Conservation (phyloP, 148 eudicot genomes). For the Mesembryanthemum crystallinum region DNA sequence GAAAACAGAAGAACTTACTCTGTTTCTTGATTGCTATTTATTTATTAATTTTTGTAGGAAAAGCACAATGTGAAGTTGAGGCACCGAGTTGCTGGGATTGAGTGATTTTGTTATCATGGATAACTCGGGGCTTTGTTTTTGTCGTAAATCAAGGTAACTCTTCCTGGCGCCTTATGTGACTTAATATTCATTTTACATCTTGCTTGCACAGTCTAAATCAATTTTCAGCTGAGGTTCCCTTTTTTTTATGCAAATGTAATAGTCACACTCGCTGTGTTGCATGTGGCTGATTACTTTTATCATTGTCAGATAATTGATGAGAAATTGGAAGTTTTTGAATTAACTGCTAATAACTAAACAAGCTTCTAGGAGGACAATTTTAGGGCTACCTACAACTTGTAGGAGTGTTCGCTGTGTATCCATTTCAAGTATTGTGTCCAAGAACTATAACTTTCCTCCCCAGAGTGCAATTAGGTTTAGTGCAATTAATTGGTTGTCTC, state of each 20-base stretch:
- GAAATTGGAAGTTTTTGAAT: neutral
- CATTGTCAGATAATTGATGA: neutral
- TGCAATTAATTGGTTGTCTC: neutral
- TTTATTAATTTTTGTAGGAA: conserved; percentile 39
- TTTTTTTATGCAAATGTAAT: neutral
- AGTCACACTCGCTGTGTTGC: neutral
- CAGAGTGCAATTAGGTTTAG: neutral
- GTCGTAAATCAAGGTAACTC: conserved; percentile 30
- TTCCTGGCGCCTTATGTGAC: neutral
- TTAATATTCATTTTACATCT: neutral
- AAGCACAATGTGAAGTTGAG: conserved; percentile 62
- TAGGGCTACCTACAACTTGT: neutral
- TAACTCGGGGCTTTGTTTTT: conserved; percentile 13
- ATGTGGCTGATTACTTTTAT: neutral
- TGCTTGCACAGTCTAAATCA: neutral
- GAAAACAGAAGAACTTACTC: neutral
- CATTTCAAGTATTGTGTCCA: neutral
- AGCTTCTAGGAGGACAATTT: neutral
- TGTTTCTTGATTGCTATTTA: neutral
- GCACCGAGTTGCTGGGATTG: conserved; percentile 69
- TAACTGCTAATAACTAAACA: neutral
- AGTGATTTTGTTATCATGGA: conserved; percentile 35
- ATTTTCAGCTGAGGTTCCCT: neutral
- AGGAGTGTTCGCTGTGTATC: neutral
- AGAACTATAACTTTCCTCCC: neutral